phyloP scores from a whole-genome alignment of 306 rosid species.

The Cajanus cajan region DNA sequence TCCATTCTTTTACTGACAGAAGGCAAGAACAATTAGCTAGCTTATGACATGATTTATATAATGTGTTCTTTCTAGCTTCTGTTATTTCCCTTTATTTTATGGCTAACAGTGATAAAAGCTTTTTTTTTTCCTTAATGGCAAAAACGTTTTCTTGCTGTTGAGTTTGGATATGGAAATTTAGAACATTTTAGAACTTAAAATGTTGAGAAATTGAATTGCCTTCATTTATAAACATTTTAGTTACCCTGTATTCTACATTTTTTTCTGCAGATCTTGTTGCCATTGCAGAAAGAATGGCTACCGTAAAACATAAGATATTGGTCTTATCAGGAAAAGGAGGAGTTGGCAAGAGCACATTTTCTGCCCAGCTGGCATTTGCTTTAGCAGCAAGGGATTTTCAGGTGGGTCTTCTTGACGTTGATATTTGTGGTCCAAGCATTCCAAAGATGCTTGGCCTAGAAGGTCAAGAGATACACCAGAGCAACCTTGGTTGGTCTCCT shows the following conservation, averaged over 20 bases:
- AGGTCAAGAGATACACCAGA: slow-evolving; percentile 88
- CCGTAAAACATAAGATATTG: slow-evolving; percentile 91
- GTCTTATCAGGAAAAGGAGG: slow-evolving; percentile 95
- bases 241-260: slow-evolving; percentile 16
- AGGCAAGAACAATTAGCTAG: not conserved
- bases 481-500: slow-evolving; percentile 99
- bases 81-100: not conserved
- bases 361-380: slow-evolving; percentile 87
- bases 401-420: slow-evolving; percentile 95
- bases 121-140: not conserved
- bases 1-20: not conserved
- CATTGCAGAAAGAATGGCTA: slow-evolving; percentile 87
- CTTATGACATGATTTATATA: not conserved
- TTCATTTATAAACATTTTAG: not conserved
- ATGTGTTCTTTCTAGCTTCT: not conserved
- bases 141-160: not conserved
- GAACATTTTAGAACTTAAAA: not conserved
- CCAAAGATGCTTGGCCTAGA: slow-evolving; percentile 96
- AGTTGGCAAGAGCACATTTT: slow-evolving; percentile 96
- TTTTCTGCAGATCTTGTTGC: slow-evolving; percentile 67
- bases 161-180: not conserved
- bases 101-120: not conserved
- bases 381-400: slow-evolving; percentile 83
- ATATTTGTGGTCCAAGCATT: slow-evolving; percentile 96
- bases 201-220: not conserved